A percentile compares a stretch with the other conserved stretches of the same genome.
These are phyloP conservation scores for Murraya paniculata DNA, from an alignment of 345 rosid species.

Conservation along the genomic window DNA sequence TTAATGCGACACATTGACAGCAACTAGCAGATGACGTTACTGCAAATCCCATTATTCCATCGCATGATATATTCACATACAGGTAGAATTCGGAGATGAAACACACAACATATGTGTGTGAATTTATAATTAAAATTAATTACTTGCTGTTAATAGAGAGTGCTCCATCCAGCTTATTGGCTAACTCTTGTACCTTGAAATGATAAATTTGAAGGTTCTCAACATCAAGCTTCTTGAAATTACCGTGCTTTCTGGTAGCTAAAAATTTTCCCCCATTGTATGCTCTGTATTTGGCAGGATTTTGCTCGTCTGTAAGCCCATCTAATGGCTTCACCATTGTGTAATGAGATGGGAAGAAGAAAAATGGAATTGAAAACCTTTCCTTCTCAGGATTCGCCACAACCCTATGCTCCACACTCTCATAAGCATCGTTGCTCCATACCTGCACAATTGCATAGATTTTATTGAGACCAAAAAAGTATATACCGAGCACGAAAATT, in stretches of 20 bases:
- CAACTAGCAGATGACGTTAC: no score
- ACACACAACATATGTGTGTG: no score
- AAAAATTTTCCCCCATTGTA: conserved; percentile 44
- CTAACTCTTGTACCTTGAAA: conserved; percentile 20
- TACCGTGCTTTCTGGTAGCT: conserved; percentile 29
- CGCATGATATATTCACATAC: no score
- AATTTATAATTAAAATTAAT: no score
- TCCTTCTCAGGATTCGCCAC: conserved; percentile 41
- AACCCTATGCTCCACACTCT: conserved; percentile 51
- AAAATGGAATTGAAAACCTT: conserved; percentile 45
- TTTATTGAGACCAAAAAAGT: background rate
- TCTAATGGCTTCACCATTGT: conserved; percentile 15
- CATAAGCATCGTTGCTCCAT: conserved; percentile 50
- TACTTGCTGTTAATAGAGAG: background rate
- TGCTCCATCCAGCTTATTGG: background rate
- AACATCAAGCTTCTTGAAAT: conserved; percentile 42
- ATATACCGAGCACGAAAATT: background rate
- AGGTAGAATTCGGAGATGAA: no score
- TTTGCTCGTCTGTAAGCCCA: conserved; percentile 23
- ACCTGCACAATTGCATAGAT: conserved; percentile 22
- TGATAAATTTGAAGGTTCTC: conserved; percentile 45
- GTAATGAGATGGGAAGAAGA: conserved; percentile 39
- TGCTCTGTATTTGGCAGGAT: conserved; percentile 31
- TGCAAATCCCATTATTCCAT: no score
- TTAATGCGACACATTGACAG: no score